phyloP scores from a whole-genome alignment of 805 yeast genomes.

The Lipomyces sp. region DNA sequence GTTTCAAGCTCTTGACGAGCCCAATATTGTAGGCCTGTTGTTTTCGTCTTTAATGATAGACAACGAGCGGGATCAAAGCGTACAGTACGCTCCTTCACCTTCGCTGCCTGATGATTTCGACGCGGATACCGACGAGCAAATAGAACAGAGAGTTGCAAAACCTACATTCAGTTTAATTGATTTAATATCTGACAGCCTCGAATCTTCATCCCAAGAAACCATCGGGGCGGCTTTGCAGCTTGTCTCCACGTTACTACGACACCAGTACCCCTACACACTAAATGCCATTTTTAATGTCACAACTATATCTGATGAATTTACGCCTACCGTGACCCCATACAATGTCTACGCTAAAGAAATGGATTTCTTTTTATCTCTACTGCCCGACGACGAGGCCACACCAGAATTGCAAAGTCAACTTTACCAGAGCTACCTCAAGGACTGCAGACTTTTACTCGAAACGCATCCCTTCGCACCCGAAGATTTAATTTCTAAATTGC shows the following conservation, averaged over 20 bases:
- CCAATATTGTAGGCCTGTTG: constrained; percentile 10
- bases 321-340: constrained; percentile 19
- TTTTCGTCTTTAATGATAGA: neutral
- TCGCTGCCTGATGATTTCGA: neutral
- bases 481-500: neutral
- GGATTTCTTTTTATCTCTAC: constrained; percentile 16
- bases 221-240: constrained; percentile 30
- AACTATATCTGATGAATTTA: constrained; percentile 11
- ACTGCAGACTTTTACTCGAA: constrained; percentile 20
- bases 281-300: constrained; percentile 18
- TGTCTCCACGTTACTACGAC: constrained; percentile 29
- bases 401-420: constrained; percentile 8
- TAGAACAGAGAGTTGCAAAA: neutral
- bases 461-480: constrained; percentile 27
- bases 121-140: neutral
- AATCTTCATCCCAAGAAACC: constrained; percentile 23
- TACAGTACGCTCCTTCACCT: neutral
- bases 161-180: constrained; percentile 22
- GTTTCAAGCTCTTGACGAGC: constrained; percentile 25
- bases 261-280: constrained; percentile 33
- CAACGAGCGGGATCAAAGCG: neutral
- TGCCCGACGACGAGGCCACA: constrained; percentile 10
- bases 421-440: constrained; percentile 26
- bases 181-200: constrained; percentile 26
- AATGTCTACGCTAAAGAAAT: constrained; percentile 21